Percentiles rank a stretch among this genome's conserved stretches.
Evolutionary conservation across 2,329 filamentous ascomycete species (phyloP).

Genomic region (Calonectria hongkongensis): DNA sequence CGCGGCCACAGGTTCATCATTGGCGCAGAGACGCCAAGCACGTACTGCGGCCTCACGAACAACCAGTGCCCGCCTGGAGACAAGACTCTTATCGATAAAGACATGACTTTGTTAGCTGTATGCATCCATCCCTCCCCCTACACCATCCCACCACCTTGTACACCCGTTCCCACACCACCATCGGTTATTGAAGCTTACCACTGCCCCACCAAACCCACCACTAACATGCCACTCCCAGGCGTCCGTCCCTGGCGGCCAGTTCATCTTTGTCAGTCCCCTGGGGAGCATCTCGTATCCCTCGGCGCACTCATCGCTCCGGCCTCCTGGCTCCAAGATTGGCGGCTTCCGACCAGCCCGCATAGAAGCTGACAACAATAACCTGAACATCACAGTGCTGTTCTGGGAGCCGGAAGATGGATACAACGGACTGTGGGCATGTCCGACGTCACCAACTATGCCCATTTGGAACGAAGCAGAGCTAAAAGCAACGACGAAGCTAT

Average conservation of each 20-base stretch:
- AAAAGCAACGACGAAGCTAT: constrained; percentile 54
- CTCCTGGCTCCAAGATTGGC: constrained; percentile 68
- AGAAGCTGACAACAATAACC: constrained; percentile 48
- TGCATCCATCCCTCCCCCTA: not conserved
- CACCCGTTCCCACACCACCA: not conserved
- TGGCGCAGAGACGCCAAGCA: constrained; percentile 52
- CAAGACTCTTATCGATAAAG: constrained; percentile 52
- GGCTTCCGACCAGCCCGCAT: constrained; percentile 65
- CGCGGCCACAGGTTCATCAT: constrained; percentile 54
- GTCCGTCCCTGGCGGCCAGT: constrained; percentile 78
- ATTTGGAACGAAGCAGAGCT: constrained; percentile 48
- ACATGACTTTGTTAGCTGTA: constrained; percentile 57
- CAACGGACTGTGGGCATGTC: constrained; percentile 56
- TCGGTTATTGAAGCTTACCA: not conserved
- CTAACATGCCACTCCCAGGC: constrained; percentile 58
- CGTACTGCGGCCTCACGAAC: constrained; percentile 51
- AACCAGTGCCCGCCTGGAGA: constrained; percentile 53
- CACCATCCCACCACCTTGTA: not conserved
- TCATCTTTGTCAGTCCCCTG: constrained; percentile 72
- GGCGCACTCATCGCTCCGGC: constrained; percentile 72
- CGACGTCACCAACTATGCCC: constrained; percentile 37
- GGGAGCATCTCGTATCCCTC: constrained; percentile 74
- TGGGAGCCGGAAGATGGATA: constrained; percentile 50
- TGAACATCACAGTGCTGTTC: constrained; percentile 49
- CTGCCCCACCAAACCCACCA: not conserved